A percentile compares a stretch with the other conserved stretches of the same genome.
Evolutionary conservation across 306 rosid species (phyloP).

Genomic region (Lotus japonicus): DNA sequence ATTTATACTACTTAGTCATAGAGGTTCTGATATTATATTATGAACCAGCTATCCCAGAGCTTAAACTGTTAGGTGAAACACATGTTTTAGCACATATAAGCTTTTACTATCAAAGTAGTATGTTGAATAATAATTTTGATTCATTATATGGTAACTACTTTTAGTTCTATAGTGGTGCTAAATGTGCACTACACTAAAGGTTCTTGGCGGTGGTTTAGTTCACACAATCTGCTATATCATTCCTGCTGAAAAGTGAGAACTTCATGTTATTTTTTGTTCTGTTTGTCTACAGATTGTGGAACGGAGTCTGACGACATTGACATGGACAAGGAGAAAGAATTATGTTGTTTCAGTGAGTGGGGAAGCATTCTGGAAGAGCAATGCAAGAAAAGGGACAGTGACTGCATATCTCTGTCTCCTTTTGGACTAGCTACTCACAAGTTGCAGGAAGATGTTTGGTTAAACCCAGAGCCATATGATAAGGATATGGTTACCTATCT

Average conservation of each 20-base stretch:
- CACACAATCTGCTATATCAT: background rate
- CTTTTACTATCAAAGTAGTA: too few relatives aligned
- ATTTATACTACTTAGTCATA: too few relatives aligned
- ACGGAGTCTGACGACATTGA: slow-evolving; percentile 17
- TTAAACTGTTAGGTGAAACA: too few relatives aligned
- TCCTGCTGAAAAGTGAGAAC: background rate
- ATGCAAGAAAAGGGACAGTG: background rate
- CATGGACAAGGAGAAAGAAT: background rate
- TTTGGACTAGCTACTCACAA: slow-evolving; percentile 67
- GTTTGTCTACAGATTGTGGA: slow-evolving; percentile 22
- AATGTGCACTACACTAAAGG: too few relatives aligned
- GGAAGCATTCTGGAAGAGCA: slow-evolving; percentile 6
- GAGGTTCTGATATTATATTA: too few relatives aligned
- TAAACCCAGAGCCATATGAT: slow-evolving; percentile 41
- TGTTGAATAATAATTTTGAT: background rate
- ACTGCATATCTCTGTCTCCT: slow-evolving; percentile 35
- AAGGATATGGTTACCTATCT: slow-evolving; percentile 35
- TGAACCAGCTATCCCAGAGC: too few relatives aligned
- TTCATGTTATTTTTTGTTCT: background rate
- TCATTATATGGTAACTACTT: too few relatives aligned
- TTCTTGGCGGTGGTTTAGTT: background rate
- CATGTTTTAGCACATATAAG: too few relatives aligned
- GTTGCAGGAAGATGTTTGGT: slow-evolving; percentile 64
- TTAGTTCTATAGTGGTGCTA: too few relatives aligned
- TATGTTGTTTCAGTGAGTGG: background rate